Evolutionary conservation across 306 rosid species (phyloP).

Genomic region (Cucumis sativus): DNA sequence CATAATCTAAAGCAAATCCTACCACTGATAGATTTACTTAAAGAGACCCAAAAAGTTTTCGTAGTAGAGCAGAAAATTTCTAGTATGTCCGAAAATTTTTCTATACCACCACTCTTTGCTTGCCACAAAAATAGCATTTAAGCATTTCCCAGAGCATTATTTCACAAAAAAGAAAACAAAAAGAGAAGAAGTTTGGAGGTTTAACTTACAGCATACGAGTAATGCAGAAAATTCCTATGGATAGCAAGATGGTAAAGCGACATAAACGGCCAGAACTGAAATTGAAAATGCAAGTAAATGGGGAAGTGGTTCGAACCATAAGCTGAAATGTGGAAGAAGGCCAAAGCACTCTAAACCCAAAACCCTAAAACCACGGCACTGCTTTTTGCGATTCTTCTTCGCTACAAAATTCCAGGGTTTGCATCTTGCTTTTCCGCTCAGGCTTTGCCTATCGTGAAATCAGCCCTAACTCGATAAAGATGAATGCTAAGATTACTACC

Average conservation of each 20-base stretch:
- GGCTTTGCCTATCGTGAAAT: too few species aligned
- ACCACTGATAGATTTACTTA: neutral
- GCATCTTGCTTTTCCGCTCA: too few species aligned
- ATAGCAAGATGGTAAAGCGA: neutral
- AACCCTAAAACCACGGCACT: neutral
- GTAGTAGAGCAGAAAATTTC: neutral
- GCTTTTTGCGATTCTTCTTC: neutral
- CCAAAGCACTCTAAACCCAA: neutral
- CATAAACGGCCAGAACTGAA: neutral
- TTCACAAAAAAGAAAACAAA: neutral
- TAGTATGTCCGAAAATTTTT: too few species aligned
- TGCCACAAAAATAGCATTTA: too few species aligned
- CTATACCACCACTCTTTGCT: too few species aligned
- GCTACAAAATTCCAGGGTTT: neutral
- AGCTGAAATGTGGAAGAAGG: neutral
- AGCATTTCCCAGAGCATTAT: neutral
- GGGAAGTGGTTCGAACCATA: neutral
- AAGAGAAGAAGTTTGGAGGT: neutral
- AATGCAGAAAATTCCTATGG: neutral
- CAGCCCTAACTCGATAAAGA: neutral
- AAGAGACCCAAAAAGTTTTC: neutral
- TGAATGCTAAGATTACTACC: neutral
- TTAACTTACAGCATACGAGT: constrained; percentile 5
- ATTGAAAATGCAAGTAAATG: neutral
- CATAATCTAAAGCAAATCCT: neutral